Evolutionary conservation across 352 stramenopile genomes (phyloP).

Genomic region (Phytophthora nicotianae): DNA sequence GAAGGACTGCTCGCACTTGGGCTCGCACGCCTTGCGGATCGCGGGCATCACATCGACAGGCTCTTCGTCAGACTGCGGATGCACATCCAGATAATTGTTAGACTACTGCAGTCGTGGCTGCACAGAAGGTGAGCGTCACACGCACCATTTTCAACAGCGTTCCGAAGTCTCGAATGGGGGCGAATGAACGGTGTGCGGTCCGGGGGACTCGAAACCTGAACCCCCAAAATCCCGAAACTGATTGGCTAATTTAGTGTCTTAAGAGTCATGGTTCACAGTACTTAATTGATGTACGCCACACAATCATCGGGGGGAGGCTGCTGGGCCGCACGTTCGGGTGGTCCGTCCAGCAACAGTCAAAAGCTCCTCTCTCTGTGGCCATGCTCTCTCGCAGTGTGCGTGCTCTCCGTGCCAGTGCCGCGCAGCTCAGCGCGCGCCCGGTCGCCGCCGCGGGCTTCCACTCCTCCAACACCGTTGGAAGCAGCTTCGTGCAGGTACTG

Average conservation of each 20-base stretch:
- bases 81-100: conserved; percentile 6
- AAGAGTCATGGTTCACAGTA: not conserved
- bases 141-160: conserved; percentile 37
- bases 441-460: conserved; percentile 39
- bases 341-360: conserved; percentile 14
- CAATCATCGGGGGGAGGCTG: not conserved
- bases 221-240: not conserved
- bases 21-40: conserved; percentile 92
- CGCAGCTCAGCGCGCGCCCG: conserved; percentile 31
- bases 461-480: conserved; percentile 48
- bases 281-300: conserved; percentile 12
- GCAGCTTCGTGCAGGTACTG: conserved; percentile 47
- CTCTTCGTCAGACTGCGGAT: conserved; percentile 78
- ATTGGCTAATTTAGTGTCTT: not conserved
- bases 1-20: conserved; percentile 88
- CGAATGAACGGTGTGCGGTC: conserved; percentile 20
- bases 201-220: not conserved
- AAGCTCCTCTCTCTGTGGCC: conserved; percentile 28
- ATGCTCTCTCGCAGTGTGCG: conserved; percentile 75
- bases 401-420: conserved; percentile 37
- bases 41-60: conserved; percentile 93
- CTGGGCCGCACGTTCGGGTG: conserved; percentile 18
- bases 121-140: not conserved
- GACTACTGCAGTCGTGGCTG: conserved; percentile 1
- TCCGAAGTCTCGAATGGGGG: conserved; percentile 15